phyloP scores from a whole-genome alignment of 306 rosid species.

The Fagus crenata region DNA sequence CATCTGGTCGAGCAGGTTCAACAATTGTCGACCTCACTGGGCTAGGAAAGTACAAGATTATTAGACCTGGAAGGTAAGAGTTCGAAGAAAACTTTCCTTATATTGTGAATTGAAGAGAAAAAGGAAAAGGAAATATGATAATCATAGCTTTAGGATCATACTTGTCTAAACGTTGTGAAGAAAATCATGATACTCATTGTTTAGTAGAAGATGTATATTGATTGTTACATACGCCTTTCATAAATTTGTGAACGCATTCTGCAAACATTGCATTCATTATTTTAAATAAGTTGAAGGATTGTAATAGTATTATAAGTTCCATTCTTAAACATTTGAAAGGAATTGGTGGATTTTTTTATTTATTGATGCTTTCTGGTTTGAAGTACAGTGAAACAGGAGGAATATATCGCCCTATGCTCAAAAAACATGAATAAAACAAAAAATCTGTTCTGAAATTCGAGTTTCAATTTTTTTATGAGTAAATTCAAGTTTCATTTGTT shows the following conservation, averaged over 20 bases:
- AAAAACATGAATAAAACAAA: background rate
- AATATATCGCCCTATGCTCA: background rate
- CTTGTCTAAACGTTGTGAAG: background rate
- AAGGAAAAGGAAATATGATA: background rate
- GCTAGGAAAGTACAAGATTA: constrained; percentile 67
- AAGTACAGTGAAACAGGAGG: background rate
- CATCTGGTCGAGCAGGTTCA: constrained; percentile 86
- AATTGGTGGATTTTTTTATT: background rate
- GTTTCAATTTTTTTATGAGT: background rate
- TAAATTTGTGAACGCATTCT: background rate
- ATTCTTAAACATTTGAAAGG: background rate
- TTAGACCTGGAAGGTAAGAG: constrained; percentile 88
- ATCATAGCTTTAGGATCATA: background rate
- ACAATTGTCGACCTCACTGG: constrained; percentile 77
- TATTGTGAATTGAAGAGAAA: background rate
- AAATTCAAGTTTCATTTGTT: background rate
- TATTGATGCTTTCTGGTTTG: background rate
- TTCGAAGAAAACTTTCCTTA: constrained; percentile 11
- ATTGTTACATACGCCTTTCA: background rate
- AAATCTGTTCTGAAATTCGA: background rate
- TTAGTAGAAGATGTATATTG: background rate
- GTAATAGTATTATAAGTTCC: background rate
- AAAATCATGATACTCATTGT: background rate
- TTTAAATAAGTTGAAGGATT: background rate
- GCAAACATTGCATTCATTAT: background rate